Evolutionary conservation across 176 grass and related monocot genomes (phyloP).

Genomic region (Avena atlantica): DNA sequence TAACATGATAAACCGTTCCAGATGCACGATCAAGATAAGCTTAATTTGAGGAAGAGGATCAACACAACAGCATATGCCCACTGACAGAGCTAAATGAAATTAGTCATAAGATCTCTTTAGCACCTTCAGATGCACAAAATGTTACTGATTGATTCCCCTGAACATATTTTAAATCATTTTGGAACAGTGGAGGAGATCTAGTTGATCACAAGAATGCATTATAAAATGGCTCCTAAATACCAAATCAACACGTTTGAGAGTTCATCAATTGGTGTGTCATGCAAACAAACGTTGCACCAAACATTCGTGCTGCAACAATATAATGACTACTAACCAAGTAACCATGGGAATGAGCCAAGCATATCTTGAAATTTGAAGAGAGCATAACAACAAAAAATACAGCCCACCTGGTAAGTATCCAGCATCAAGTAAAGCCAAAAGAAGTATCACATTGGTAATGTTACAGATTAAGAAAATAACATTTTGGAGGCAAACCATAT

Average conservation of each 20-base stretch:
- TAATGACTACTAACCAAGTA: constrained; percentile 18
- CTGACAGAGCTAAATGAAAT: neutral
- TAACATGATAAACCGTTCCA: constrained; percentile 12
- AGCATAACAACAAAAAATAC: neutral
- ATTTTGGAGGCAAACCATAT: constrained; percentile 13
- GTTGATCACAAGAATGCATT: constrained; percentile 13
- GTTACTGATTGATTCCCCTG: neutral
- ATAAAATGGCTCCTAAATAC: constrained; percentile 14
- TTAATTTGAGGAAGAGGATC: constrained; percentile 25
- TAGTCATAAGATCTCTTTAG: neutral
- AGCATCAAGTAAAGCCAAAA: constrained; percentile 37
- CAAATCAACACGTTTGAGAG: constrained; percentile 24
- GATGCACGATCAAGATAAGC: constrained; percentile 23
- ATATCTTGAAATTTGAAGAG: constrained; percentile 17
- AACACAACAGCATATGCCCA: constrained; percentile 14
- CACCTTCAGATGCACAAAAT: constrained; percentile 9
- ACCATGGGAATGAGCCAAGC: constrained; percentile 4
- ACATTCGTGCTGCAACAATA: neutral
- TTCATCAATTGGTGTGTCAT: neutral
- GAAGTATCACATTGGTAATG: constrained; percentile 14
- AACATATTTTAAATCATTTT: constrained; percentile 29
- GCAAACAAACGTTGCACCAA: constrained; percentile 14
- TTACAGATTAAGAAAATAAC: constrained; percentile 23
- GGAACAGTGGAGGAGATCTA: constrained; percentile 8
- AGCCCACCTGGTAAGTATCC: neutral